phyloP scores from a whole-genome alignment of 768 basidiomycete species.

The Omphalotus guepiniiformis region DNA sequence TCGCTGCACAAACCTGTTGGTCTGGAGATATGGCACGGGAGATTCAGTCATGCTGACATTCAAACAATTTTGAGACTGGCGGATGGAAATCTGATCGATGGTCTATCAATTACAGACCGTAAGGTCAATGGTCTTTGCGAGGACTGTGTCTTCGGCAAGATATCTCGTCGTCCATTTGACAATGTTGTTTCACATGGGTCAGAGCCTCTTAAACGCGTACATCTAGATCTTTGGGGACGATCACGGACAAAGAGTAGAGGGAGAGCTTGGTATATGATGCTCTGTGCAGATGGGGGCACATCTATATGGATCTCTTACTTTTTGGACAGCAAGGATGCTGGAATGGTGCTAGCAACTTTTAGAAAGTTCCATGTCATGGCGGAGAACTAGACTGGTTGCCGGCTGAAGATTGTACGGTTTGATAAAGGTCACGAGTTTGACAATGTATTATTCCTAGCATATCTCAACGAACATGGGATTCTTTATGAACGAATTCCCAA shows the following conservation, averaged over 20 bases:
- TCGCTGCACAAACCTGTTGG: not conserved
- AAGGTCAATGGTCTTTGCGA: not conserved
- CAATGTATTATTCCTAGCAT: not conserved
- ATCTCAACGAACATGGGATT: not conserved
- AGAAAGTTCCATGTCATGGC: not conserved
- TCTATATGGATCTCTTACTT: not conserved
- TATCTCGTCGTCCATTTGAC: slow-evolving; percentile 2
- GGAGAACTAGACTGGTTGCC: not conserved
- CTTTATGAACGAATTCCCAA: not conserved
- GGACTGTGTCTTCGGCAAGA: not conserved
- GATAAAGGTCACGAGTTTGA: not conserved
- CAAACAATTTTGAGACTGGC: not conserved
- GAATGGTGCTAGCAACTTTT: not conserved
- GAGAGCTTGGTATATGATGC: slow-evolving; percentile 1
- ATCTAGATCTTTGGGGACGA: slow-evolving; percentile 6
- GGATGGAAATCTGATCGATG: not conserved
- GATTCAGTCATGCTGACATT: not conserved
- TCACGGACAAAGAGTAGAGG: not conserved
- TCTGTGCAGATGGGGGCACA: not conserved
- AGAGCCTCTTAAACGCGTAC: not conserved
- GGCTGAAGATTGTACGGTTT: not conserved
- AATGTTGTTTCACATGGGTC: not conserved
- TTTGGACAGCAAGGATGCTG: not conserved
- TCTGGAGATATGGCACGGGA: not conserved
- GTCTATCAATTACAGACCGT: not conserved